phyloP scores from a whole-genome alignment of 2,329 filamentous ascomycete species.

The Colletotrichum sansevieriae region DNA sequence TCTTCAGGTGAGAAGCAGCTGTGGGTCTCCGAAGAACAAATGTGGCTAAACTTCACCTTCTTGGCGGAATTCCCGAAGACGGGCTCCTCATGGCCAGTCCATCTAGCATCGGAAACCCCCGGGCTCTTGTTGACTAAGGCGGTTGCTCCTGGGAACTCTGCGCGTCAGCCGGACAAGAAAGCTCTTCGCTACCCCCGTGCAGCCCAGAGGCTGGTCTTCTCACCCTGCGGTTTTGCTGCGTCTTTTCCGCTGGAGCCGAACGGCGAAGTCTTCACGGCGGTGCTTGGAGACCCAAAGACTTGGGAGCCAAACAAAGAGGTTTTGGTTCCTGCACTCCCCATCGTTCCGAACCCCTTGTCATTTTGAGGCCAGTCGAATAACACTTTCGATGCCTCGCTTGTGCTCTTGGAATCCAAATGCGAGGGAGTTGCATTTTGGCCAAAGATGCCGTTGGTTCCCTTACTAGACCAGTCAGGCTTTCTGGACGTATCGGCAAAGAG shows the following conservation, averaged over 20 bases:
- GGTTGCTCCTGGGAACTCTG: not conserved
- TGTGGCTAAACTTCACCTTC: not conserved
- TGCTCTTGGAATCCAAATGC: not conserved
- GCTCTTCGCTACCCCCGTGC: not conserved
- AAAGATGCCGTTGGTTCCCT: not conserved
- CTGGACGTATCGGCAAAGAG: not conserved
- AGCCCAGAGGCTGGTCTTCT: not conserved
- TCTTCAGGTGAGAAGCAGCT: not conserved
- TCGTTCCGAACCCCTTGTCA: not conserved
- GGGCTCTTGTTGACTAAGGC: not conserved
- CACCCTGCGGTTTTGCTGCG: not conserved
- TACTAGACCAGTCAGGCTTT: not conserved
- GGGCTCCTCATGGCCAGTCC: not conserved
- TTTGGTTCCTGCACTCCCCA: not conserved
- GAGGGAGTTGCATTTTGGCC: not conserved
- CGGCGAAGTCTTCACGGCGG: not conserved
- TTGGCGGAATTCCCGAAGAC: accelerated
- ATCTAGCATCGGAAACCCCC: not conserved
- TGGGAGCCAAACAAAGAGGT: too few relatives aligned
- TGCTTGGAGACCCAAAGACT: too few relatives aligned
- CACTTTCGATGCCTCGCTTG: not conserved
- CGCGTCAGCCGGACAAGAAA: not conserved
- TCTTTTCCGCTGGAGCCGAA: not conserved
- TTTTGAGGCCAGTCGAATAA: not conserved
- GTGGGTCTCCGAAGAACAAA: not conserved